These are phyloP conservation scores for Astrephomene gubernaculifera DNA, from an alignment of 139 green algal species.

Conservation along the genomic window DNA sequence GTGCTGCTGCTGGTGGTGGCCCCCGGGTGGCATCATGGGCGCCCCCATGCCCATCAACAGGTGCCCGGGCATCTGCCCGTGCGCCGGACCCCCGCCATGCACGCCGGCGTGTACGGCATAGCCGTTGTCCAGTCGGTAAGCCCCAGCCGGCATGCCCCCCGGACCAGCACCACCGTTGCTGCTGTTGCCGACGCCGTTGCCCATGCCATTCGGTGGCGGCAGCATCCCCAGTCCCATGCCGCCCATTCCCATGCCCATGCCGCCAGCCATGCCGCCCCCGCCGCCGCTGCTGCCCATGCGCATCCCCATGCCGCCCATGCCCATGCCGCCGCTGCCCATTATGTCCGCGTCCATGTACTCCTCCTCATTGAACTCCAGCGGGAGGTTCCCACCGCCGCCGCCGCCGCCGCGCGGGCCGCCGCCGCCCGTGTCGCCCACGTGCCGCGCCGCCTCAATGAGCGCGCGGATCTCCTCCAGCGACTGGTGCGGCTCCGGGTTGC, in stretches of 20 bases:
- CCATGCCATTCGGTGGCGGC: not conserved
- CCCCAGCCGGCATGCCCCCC: not conserved
- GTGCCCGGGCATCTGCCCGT: not conserved
- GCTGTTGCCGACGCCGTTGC: not conserved
- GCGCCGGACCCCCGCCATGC: not conserved
- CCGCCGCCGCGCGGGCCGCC: no score
- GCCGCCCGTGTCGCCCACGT: not conserved
- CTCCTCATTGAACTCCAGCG: constrained; percentile 44
- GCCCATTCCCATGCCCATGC: not conserved
- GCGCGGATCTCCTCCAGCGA: constrained; percentile 66
- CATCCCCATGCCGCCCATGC: not conserved
- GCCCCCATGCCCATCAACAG: not conserved
- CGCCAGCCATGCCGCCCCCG: not conserved
- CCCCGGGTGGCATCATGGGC: not conserved
- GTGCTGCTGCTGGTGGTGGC: not conserved
- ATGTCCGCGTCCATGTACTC: constrained; percentile 37
- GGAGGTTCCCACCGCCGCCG: no score
- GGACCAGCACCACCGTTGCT: not conserved
- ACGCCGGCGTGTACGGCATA: no score
- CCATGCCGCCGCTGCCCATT: not conserved
- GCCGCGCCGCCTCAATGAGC: constrained; percentile 51
- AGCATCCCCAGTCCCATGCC: no score
- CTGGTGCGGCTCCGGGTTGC: constrained; percentile 50
- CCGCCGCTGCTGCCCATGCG: not conserved
- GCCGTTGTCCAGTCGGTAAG: constrained; percentile 20